phyloP scores from a whole-genome alignment of 345 rosid species.

The Eucalyptus dawsonii region DNA sequence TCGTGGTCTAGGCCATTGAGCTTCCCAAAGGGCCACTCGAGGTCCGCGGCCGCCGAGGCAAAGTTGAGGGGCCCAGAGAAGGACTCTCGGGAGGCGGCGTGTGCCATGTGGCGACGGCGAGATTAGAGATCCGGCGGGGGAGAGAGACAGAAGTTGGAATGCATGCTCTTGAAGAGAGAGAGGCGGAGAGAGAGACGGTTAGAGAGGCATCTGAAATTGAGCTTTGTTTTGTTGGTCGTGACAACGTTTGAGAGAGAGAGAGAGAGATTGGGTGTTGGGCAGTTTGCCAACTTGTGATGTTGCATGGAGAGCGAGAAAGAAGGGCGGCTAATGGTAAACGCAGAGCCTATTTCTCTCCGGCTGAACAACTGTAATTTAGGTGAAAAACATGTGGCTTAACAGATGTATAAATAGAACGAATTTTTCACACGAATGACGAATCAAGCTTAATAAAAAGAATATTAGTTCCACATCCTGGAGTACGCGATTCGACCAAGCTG shows the following conservation, averaged over 20 bases:
- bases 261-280: neutral
- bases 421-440: neutral
- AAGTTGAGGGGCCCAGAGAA: slow-evolving; percentile 27
- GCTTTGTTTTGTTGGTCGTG: neutral
- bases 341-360: neutral
- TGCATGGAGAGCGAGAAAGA: neutral
- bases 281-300: neutral
- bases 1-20: slow-evolving; percentile 49
- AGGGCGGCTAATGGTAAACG: neutral
- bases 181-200: neutral
- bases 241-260: neutral
- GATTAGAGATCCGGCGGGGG: slow-evolving; percentile 29
- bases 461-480: neutral
- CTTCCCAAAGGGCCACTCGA: slow-evolving; percentile 61
- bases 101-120: neutral
- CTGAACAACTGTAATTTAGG: neutral
- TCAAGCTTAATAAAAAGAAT: neutral
- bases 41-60: slow-evolving; percentile 15
- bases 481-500: neutral
- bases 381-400: neutral
- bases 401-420: neutral
- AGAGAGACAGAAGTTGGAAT: slow-evolving; percentile 10
- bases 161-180: slow-evolving; percentile 6
- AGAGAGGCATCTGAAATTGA: neutral
- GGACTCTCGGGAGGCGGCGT: slow-evolving; percentile 33